These are phyloP conservation scores for Xerocomellus chrysenteron DNA, from an alignment of 768 basidiomycete species.

Conservation along the genomic window DNA sequence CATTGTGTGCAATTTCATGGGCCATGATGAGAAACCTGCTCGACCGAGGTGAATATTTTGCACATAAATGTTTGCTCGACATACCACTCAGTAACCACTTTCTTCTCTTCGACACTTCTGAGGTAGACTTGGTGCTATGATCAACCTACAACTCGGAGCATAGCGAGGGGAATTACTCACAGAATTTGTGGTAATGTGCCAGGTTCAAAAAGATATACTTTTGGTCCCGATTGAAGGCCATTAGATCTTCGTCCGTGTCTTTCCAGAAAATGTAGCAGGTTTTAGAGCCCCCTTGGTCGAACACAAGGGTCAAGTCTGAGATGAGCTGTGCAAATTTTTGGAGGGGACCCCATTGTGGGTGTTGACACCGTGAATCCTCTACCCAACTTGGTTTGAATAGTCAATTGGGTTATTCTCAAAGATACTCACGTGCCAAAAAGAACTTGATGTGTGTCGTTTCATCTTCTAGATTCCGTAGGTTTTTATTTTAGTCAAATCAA, in stretches of 20 bases:
- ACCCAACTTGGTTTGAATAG: neutral
- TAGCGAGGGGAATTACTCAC: neutral
- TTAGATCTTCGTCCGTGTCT: slow-evolving; percentile 15
- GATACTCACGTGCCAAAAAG: slow-evolving; percentile 13
- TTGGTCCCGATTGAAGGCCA: slow-evolving; percentile 20
- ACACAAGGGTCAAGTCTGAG: neutral
- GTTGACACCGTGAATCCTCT: slow-evolving; percentile 1
- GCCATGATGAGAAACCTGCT: slow-evolving; percentile 30
- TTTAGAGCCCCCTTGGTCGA: neutral
- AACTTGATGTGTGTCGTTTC: slow-evolving; percentile 1
- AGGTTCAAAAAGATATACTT: slow-evolving; percentile 13
- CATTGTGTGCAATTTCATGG: slow-evolving; percentile 29
- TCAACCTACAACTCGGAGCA: neutral
- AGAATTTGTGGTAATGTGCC: slow-evolving; percentile 8
- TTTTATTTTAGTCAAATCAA: neutral
- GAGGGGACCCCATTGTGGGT: neutral
- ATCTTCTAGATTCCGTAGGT: neutral
- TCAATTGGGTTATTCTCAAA: neutral
- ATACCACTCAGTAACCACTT: slow-evolving; percentile 9
- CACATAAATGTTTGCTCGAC: neutral
- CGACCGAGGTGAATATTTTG: neutral
- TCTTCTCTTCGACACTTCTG: neutral
- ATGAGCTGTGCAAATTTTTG: slow-evolving; percentile 5
- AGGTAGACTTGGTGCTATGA: neutral
- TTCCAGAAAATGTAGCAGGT: slow-evolving; percentile 18